Evolutionary conservation across 2,329 filamentous ascomycete species (phyloP).

Genomic region (Coniochaeta prunicola): DNA sequence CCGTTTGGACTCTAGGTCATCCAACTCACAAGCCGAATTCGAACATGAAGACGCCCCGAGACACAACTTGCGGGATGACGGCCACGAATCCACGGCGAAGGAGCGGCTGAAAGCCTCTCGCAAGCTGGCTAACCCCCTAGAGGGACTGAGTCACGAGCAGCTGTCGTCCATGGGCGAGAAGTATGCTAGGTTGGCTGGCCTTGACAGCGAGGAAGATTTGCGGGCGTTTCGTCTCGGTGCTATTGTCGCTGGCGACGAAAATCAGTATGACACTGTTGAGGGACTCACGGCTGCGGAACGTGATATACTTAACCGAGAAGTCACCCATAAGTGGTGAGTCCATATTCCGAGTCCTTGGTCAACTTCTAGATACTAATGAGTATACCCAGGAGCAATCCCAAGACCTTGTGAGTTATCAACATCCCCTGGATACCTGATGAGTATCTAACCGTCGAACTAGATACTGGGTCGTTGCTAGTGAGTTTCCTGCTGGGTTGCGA

Average conservation of each 20-base stretch:
- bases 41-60: slow-evolving; percentile 7
- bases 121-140: slow-evolving; percentile 33
- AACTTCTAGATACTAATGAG: background rate
- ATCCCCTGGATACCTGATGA: no score
- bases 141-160: slow-evolving; percentile 32
- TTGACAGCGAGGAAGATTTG: slow-evolving; percentile 47
- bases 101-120: slow-evolving; percentile 26
- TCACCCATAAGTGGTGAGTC: slow-evolving; percentile 60
- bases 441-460: no score
- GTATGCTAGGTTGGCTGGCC: slow-evolving; percentile 48
- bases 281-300: slow-evolving; percentile 53
- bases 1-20: background rate
- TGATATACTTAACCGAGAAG: slow-evolving; percentile 50
- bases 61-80: background rate
- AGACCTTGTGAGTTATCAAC: slow-evolving; percentile 37
- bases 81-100: slow-evolving; percentile 15
- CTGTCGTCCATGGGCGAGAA: slow-evolving; percentile 48
- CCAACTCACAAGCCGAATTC: background rate
- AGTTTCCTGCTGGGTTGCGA: slow-evolving; percentile 7
- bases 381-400: slow-evolving; percentile 39
- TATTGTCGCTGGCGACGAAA: slow-evolving; percentile 46
- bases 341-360: background rate
- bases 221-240: slow-evolving; percentile 54
- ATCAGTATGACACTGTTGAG: slow-evolving; percentile 39
- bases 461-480: slow-evolving; percentile 46